A percentile compares a stretch with the other conserved stretches of the same genome.
These are phyloP conservation scores for Rhypophila decipiens DNA, from an alignment of 495 filamentous ascomycete genomes.

Conservation along the genomic window DNA sequence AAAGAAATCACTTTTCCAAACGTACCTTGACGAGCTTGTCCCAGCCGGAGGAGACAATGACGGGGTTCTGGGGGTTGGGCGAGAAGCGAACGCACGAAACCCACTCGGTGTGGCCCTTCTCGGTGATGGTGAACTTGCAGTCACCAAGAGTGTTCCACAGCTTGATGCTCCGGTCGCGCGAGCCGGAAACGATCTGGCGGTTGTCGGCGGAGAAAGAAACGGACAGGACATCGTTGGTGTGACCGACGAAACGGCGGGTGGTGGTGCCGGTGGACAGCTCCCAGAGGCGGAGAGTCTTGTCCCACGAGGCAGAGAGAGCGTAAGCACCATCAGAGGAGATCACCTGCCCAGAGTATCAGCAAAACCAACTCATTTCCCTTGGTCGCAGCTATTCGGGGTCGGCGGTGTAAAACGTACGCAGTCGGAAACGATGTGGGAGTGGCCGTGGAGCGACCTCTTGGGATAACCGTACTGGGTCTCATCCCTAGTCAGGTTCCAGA, in stretches of 20 bases:
- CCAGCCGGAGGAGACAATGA: slow-evolving; percentile 98
- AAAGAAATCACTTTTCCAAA: not conserved
- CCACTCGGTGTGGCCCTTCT: slow-evolving; percentile 99
- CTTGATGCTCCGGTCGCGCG: slow-evolving; percentile 98
- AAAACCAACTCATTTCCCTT: slow-evolving; percentile 15
- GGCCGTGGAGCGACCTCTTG: slow-evolving; percentile 95
- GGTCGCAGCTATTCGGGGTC: not conserved
- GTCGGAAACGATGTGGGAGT: slow-evolving; percentile 99
- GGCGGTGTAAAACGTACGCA: slow-evolving; percentile 64
- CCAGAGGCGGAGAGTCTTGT: slow-evolving; percentile 99
- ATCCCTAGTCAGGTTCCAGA: slow-evolving; percentile 99
- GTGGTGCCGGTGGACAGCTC: slow-evolving; percentile 94
- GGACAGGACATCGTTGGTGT: slow-evolving; percentile 99
- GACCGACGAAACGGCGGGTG: slow-evolving; percentile 96
- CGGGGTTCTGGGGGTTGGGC: slow-evolving; percentile 99
- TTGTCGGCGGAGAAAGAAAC: slow-evolving; percentile 99
- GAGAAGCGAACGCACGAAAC: slow-evolving; percentile 99
- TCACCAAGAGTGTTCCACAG: slow-evolving; percentile 99
- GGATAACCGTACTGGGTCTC: slow-evolving; percentile 96
- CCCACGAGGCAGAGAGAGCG: slow-evolving; percentile 97
- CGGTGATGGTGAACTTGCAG: slow-evolving; percentile 99
- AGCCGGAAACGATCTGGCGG: slow-evolving; percentile 99
- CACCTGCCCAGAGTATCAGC: slow-evolving; percentile 56
- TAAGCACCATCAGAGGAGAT: slow-evolving; percentile 99
- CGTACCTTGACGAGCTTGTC: slow-evolving; percentile 99